Conservation (phyloP, 108 stramenopile genomes). For the Nitzschia sp. region DNA sequence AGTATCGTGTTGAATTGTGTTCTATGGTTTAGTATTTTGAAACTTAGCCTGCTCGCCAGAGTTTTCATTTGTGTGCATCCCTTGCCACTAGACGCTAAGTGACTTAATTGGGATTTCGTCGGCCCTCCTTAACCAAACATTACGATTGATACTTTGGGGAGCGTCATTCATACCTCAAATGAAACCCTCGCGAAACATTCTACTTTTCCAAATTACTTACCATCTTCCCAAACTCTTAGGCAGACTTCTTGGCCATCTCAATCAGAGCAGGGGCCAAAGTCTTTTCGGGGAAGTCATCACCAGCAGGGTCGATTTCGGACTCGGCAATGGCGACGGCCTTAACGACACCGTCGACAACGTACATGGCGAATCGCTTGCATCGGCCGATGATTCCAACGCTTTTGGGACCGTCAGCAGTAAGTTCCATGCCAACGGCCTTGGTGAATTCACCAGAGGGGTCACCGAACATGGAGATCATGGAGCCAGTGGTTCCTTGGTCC, state of each 20-base stretch:
- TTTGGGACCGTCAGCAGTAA: slow-evolving; percentile 58
- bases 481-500: slow-evolving; percentile 49
- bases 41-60: too few relatives aligned
- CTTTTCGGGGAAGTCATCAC: slow-evolving; percentile 51
- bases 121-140: not conserved
- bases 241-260: slow-evolving; percentile 45
- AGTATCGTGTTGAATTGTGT: too few relatives aligned
- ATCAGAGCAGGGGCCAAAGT: slow-evolving; percentile 50
- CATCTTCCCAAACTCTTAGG: not conserved
- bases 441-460: slow-evolving; percentile 68
- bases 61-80: slow-evolving; percentile 3
- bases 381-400: slow-evolving; percentile 66
- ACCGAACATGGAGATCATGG: slow-evolving; percentile 63
- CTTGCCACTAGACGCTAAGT: slow-evolving; percentile 22
- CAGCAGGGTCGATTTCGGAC: slow-evolving; percentile 66
- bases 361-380: slow-evolving; percentile 72
- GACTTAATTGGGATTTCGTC: slow-evolving; percentile 13
- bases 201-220: not conserved
- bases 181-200: not conserved
- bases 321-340: slow-evolving; percentile 65
- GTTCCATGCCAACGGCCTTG: slow-evolving; percentile 64
- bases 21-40: too few relatives aligned
- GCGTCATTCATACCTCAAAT: slow-evolving; percentile 35
- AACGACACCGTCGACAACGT: slow-evolving; percentile 62
- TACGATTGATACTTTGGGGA: not conserved